Conservation (phyloP, 306 rosid genomes). For the Vigna hirtella region DNA sequence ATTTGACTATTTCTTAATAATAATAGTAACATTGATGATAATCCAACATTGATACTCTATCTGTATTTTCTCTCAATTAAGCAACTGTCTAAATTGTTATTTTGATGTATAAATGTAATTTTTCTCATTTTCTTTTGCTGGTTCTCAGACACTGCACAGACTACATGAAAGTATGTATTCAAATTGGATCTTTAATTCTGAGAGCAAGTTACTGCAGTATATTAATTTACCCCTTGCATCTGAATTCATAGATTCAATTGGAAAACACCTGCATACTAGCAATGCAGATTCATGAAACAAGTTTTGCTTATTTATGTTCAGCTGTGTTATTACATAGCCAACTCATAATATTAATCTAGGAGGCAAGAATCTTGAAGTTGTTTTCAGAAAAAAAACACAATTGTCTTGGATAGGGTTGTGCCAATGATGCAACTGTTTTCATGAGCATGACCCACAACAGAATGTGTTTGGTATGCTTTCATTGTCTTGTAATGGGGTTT, state of each 20-base stretch:
- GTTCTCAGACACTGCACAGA: not conserved
- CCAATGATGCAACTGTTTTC: not conserved
- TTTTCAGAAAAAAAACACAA: not conserved
- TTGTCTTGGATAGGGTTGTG: not conserved
- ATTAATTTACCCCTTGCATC: conserved; percentile 5
- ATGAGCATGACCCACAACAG: not conserved
- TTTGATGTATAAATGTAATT: not conserved
- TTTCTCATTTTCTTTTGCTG: not conserved
- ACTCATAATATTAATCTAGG: not conserved
- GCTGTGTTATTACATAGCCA: not conserved
- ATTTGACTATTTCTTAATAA: not conserved
- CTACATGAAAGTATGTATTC: not conserved
- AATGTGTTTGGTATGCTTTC: not conserved
- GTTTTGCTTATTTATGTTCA: not conserved
- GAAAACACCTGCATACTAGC: conserved; percentile 7
- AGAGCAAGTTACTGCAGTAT: not conserved
- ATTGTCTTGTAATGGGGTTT: not conserved
- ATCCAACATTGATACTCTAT: not conserved
- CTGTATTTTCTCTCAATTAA: not conserved
- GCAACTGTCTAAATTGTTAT: not conserved
- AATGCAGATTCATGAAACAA: not conserved
- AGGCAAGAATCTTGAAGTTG: not conserved
- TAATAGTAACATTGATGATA: not conserved
- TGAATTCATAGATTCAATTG: not conserved
- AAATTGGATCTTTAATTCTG: not conserved